Evolutionary conservation across 176 grass and related monocot species (phyloP).

Genomic region (Musa schizocarpa): DNA sequence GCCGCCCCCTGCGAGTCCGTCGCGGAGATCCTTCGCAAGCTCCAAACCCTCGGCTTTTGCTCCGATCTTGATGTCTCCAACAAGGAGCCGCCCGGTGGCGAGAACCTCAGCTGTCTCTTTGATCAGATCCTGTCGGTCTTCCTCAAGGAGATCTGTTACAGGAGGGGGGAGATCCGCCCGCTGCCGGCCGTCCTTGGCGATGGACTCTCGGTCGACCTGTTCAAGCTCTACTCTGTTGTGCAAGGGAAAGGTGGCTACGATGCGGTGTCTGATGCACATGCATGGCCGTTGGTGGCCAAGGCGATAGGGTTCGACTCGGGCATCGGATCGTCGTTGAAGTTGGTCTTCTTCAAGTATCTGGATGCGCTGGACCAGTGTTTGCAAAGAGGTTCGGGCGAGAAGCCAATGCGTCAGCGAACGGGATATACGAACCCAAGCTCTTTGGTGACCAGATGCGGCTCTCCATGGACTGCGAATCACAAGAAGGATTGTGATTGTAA

Average conservation of each 20-base stretch:
- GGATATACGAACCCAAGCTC: background rate
- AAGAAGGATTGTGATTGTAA: background rate
- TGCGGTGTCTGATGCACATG: background rate
- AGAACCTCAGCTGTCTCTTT: conserved; percentile 12
- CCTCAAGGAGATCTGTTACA: background rate
- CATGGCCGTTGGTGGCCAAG: conserved; percentile 28
- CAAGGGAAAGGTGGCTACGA: conserved; percentile 26
- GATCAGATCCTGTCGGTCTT: conserved; percentile 18
- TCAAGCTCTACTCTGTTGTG: conserved; percentile 32
- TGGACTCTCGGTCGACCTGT: conserved; percentile 25
- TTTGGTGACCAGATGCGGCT: background rate
- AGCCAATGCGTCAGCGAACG: background rate
- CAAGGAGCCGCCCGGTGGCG: background rate
- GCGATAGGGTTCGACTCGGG: conserved; percentile 20
- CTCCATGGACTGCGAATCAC: background rate
- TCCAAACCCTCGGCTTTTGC: conserved; percentile 23
- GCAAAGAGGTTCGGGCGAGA: background rate
- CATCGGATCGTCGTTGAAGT: conserved; percentile 11
- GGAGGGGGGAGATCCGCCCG: background rate
- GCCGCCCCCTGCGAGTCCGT: background rate
- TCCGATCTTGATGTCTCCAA: conserved; percentile 11
- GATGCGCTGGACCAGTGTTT: conserved; percentile 20
- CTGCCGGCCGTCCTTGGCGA: conserved; percentile 11
- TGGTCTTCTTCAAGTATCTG: conserved; percentile 34
- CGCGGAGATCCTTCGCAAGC: conserved; percentile 22